These are phyloP conservation scores for Apodospora peruviana DNA, from an alignment of 495 filamentous ascomycete genomes.

Conservation along the genomic window DNA sequence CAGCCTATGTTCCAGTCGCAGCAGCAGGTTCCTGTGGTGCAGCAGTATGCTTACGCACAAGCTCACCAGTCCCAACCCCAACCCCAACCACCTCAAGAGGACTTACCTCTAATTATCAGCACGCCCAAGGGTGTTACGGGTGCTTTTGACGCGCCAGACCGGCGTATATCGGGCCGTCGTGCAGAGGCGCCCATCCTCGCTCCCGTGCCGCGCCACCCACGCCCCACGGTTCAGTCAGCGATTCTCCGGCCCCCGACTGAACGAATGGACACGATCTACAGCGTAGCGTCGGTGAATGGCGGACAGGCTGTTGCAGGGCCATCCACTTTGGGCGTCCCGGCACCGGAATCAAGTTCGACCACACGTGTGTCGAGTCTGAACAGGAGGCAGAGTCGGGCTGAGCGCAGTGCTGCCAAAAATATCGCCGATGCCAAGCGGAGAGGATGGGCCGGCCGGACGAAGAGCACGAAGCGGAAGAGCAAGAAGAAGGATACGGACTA, in stretches of 20 bases:
- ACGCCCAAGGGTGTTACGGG: constrained; percentile 41
- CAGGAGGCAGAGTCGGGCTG: constrained; percentile 44
- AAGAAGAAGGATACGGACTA: constrained; percentile 28
- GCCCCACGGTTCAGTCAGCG: constrained; percentile 27
- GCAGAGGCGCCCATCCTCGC: constrained; percentile 34
- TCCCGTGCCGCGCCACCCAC: constrained; percentile 38
- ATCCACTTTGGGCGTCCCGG: background rate
- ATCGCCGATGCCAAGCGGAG: constrained; percentile 48
- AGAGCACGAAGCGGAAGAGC: constrained; percentile 26
- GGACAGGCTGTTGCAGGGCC: constrained; percentile 53
- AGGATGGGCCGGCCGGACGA: constrained; percentile 45
- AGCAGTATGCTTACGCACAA: constrained; percentile 5
- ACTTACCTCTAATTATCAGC: constrained; percentile 45
- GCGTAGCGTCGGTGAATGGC: constrained; percentile 61
- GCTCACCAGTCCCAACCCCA: constrained; percentile 20
- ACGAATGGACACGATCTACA: constrained; percentile 81
- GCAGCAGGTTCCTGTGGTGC: background rate
- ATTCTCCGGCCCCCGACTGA: constrained; percentile 42
- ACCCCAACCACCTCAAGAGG: constrained; percentile 19
- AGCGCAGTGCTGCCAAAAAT: constrained; percentile 49
- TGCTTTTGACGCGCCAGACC: constrained; percentile 33
- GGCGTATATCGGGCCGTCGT: constrained; percentile 18
- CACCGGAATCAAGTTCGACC: constrained; percentile 20
- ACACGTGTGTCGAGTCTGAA: constrained; percentile 30
- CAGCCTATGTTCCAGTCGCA: constrained; percentile 7